Percentiles rank a stretch among this genome's conserved stretches.
Conservation (phyloP, 2,329 filamentous ascomycete species). For the Aureobasidium sp. region DNA sequence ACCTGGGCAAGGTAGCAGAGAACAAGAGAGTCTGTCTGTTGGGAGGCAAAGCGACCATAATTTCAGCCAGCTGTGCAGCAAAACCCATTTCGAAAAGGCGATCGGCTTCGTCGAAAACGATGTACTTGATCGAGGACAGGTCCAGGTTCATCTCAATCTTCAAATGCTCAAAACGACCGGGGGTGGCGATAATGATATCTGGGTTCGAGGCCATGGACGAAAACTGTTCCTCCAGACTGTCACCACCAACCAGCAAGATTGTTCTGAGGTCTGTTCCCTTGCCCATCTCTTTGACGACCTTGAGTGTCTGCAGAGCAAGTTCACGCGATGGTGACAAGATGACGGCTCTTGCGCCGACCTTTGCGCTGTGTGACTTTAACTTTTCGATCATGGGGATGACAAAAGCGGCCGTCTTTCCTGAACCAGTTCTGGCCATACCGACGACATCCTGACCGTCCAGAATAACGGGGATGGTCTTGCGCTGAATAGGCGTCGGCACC, state of each 20-base stretch:
- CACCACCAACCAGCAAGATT: conserved; percentile 88
- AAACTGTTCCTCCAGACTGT: conserved; percentile 94
- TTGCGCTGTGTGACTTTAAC: conserved; percentile 77
- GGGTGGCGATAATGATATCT: conserved; percentile 84
- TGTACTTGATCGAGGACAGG: conserved; percentile 83
- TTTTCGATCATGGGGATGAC: conserved; percentile 98
- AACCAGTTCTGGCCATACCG: conserved; percentile 97
- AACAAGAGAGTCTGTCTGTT: conserved; percentile 88
- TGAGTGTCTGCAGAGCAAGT: conserved; percentile 86
- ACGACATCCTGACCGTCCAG: conserved; percentile 92
- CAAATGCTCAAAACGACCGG: conserved; percentile 89
- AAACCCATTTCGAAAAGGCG: conserved; percentile 98
- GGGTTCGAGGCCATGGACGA: conserved; percentile 87
- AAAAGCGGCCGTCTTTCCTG: conserved; percentile 96
- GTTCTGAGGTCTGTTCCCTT: conserved; percentile 84
- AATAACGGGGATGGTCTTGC: conserved; percentile 89
- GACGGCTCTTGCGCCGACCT: conserved; percentile 77
- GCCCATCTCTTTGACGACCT: conserved; percentile 91
- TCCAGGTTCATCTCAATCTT: conserved; percentile 95
- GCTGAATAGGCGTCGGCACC: conserved; percentile 93
- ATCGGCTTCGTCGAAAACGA: conserved; percentile 97
- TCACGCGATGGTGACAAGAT: conserved; percentile 91
- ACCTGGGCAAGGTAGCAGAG: conserved; percentile 89
- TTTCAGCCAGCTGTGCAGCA: conserved; percentile 84
- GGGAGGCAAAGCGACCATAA: conserved; percentile 76